Conservation (phyloP, 208 protist genomes). For the Trichomonas vaginalis region DNA sequence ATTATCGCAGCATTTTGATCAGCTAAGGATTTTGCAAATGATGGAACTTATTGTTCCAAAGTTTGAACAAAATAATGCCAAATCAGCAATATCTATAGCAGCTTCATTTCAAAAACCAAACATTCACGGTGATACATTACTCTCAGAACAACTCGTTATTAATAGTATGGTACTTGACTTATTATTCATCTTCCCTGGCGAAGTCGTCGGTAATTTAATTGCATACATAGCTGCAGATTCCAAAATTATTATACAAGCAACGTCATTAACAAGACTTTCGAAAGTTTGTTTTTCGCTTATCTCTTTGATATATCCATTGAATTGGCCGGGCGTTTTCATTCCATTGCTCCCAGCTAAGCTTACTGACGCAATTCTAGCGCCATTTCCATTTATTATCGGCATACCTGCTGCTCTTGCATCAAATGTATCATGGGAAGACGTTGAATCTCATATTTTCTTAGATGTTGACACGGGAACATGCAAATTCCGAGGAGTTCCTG, state of each 20-base stretch:
- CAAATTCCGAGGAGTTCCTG: not conserved
- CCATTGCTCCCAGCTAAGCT: not conserved
- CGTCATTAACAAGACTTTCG: not conserved
- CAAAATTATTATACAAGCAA: not conserved
- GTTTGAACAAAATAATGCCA: not conserved
- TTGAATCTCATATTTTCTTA: not conserved
- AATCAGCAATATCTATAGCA: not conserved
- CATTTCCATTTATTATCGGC: constrained; percentile 1
- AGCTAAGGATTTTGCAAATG: not conserved
- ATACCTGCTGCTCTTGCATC: not conserved
- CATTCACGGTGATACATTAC: not conserved
- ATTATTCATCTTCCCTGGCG: not conserved
- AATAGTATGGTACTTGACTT: not conserved
- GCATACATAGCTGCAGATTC: not conserved
- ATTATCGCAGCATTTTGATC: not conserved
- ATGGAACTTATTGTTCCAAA: not conserved
- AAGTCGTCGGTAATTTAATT: not conserved
- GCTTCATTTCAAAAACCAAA: not conserved
- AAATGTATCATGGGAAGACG: no score
- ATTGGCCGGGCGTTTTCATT: not conserved
- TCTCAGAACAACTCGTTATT: not conserved
- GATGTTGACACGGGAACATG: not conserved
- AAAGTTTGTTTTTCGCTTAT: not conserved
- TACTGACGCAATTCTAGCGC: not conserved
- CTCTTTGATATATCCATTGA: not conserved